These are phyloP conservation scores for Apocynum venetum DNA, from an alignment of 257 asterid genomes.

Conservation along the genomic window DNA sequence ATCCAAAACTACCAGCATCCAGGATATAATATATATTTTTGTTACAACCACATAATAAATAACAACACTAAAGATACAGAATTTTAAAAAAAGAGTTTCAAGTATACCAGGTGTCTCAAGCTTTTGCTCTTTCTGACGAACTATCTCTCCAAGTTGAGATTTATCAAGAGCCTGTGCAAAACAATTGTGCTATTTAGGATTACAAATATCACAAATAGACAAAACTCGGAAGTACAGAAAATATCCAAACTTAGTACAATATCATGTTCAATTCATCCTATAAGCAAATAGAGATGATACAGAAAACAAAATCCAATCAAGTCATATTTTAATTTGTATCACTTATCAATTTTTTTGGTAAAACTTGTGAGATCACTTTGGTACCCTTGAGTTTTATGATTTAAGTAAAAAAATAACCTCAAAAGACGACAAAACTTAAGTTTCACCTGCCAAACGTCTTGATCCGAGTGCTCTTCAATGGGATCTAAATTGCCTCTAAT, in stretches of 20 bases:
- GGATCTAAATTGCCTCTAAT: constrained; percentile 92
- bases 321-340: neutral
- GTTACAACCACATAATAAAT: neutral
- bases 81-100: constrained; percentile 5
- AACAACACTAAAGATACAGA: neutral
- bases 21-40: neutral
- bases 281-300: neutral
- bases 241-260: neutral
- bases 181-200: constrained; percentile 2
- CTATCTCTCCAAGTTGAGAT: constrained; percentile 83
- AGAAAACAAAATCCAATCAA: neutral
- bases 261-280: neutral
- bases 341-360: neutral
- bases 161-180: constrained; percentile 79
- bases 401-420: neutral
- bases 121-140: constrained; percentile 79
- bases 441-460: constrained; percentile 81
- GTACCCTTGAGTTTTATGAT: neutral
- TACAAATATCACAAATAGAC: neutral
- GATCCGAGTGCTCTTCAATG: constrained; percentile 82
- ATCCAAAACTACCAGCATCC: constrained; percentile 55
- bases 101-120: constrained; percentile 80
- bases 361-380: neutral
- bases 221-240: neutral
- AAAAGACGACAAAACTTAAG: neutral